Conservation (phyloP, 2,329 filamentous ascomycete species). For the Penicillium occitanis region DNA sequence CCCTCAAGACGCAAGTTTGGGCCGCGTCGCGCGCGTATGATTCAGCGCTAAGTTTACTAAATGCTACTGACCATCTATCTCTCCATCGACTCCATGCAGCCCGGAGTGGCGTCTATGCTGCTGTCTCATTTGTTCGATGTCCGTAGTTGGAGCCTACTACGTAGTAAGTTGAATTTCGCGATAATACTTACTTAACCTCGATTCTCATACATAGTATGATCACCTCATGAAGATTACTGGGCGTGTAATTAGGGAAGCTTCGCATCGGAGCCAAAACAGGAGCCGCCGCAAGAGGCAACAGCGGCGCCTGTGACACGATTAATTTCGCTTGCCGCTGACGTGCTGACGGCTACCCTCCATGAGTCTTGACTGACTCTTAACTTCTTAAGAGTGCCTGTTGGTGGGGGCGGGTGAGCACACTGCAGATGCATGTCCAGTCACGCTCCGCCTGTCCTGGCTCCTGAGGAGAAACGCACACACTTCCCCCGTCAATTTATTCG, state of each 20-base stretch:
- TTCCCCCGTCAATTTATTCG: conserved; percentile 27
- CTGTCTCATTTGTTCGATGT: neutral
- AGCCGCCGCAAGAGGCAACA: neutral
- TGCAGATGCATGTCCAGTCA: conserved; percentile 6
- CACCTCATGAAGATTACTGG: neutral
- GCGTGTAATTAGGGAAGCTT: neutral
- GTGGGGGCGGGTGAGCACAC: neutral
- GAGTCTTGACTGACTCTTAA: too few relatives aligned
- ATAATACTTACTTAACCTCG: neutral
- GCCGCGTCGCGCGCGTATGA: conserved; percentile 14
- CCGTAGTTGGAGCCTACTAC: neutral
- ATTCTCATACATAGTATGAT: neutral
- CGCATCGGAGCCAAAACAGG: neutral
- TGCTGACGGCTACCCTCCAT: neutral
- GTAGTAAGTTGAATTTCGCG: neutral
- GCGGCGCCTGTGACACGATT: conserved; percentile 17
- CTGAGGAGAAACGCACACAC: neutral
- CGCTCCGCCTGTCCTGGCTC: neutral
- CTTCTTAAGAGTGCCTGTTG: neutral
- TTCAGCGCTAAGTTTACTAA: conserved; percentile 4
- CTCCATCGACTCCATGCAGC: neutral
- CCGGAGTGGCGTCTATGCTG: conserved; percentile 6
- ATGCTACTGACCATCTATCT: neutral
- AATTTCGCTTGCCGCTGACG: conserved; percentile 2
- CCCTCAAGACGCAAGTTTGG: neutral